Evolutionary conservation across 441 rosid genomes (phyloP), one percentile per base, ranked within the genome.

Genomic region (Geranium incanum): DNA sequence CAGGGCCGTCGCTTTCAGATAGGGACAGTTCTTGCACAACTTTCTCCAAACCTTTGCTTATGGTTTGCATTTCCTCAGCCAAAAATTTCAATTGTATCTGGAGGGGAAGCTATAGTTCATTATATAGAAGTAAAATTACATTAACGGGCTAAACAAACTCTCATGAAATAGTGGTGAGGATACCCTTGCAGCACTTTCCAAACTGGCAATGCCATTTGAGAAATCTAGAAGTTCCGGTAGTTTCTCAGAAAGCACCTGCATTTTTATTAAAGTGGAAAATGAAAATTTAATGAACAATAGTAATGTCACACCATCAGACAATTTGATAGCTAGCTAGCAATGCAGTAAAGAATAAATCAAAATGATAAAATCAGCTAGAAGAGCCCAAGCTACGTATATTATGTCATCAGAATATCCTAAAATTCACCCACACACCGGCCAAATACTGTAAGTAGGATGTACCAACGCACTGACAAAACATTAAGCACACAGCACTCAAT

Each of bases 21-120:
- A 78, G 74, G 75, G 96, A 77, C 71, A 95, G 81, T 79, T 95
- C 98, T 77, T 91, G 97, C 48, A 90, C 86, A 68, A 91, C 90
- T 72, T 93, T 93, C 79, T 93, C 90, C 84, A 93, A 81, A 73
- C 98, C 98, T 85, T 88, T 93, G 83, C 87, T 91, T 75, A 93
- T 80, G 23, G 93, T 93, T 86, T 91, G 96, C 97, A 93, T 91
- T 84, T 94, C 97, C 81, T 94, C 97, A 0, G 96, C 98, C 87
- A 94, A 77, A 81, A 75, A 83, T 85, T 94, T 94, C 83, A 95
- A 74, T 87, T 95, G 99, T 80, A 95, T 79, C 99, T 93, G 82
- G 75, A 73, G 33, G 70, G 73, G 72, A 79, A 68, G 36, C 15
- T 19, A 33, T 71, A 52, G 41, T 38, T 57, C 63, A 19, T 19